phyloP scores from a whole-genome alignment of 2,329 filamentous ascomycete species.

The Hypoxylon sp. region DNA sequence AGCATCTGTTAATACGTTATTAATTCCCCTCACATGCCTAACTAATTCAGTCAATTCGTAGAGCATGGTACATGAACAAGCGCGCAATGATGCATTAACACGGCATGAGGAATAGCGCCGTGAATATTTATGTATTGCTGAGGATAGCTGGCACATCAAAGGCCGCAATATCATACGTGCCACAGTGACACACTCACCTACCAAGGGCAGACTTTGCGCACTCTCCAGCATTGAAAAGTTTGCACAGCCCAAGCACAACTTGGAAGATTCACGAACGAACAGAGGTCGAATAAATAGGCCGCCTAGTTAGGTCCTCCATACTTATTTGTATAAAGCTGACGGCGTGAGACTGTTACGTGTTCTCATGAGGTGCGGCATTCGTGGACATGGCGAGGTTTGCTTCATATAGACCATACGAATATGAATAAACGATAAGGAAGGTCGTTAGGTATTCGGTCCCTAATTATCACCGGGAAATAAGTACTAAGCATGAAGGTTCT shows the following conservation, averaged over 20 bases:
- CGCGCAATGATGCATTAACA: background rate
- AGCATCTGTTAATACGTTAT: background rate
- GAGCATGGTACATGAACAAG: background rate
- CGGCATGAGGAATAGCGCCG: background rate
- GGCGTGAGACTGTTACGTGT: background rate
- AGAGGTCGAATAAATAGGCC: constrained; percentile 1
- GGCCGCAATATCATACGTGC: constrained; percentile 12
- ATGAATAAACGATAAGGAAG: background rate
- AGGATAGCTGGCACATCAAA: background rate
- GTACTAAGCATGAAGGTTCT: constrained; percentile 10
- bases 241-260: background rate
- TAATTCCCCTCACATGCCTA: background rate
- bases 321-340: background rate
- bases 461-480: background rate
- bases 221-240: constrained; percentile 5
- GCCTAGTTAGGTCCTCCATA: background rate
- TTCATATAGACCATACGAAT: background rate
- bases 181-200: constrained; percentile 8
- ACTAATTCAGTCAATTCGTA: background rate
- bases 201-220: constrained; percentile 6
- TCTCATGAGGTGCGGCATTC: background rate
- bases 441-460: background rate
- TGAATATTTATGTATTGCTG: constrained; percentile 5
- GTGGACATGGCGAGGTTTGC: background rate
- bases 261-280: background rate